These are phyloP conservation scores for Exidia glandulosa DNA, from an alignment of 768 basidiomycete genomes.

Conservation along the genomic window DNA sequence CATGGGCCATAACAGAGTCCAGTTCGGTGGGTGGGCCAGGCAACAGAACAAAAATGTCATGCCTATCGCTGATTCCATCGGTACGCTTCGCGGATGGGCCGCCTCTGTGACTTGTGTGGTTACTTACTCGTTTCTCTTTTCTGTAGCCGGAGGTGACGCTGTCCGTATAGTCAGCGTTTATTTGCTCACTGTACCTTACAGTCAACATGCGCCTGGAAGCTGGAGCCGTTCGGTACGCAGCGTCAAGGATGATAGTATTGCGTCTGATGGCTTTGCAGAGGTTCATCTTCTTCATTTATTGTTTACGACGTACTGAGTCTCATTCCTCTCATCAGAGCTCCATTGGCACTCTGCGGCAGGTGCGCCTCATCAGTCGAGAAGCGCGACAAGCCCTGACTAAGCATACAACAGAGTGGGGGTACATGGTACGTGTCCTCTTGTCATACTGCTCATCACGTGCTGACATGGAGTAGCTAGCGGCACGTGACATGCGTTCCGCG, in stretches of 20 bases:
- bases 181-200: no score
- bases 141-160: no score
- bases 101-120: no score
- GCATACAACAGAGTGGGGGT: constrained; percentile 32
- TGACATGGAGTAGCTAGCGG: no score
- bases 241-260: neutral
- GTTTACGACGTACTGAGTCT: neutral
- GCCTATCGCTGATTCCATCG: constrained; percentile 18
- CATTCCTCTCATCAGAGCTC: constrained; percentile 22
- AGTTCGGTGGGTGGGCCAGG: constrained; percentile 56
- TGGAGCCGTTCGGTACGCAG: constrained; percentile 33
- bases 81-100: no score
- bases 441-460: no score
- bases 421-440: constrained; percentile 30
- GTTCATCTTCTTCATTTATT: no score
- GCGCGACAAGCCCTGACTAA: neutral
- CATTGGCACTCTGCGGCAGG: constrained; percentile 45
- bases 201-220: constrained; percentile 40
- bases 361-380: constrained; percentile 12
- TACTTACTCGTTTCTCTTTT: no score
- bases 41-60: no score
- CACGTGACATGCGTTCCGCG: neutral
- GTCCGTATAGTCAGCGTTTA: no score
- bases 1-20: constrained; percentile 49
- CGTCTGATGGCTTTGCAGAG: no score